Percentiles rank a stretch among this genome's conserved stretches.
Evolutionary conservation across 805 yeast genomes (phyloP).

Genomic region (Candida odintsovae): DNA sequence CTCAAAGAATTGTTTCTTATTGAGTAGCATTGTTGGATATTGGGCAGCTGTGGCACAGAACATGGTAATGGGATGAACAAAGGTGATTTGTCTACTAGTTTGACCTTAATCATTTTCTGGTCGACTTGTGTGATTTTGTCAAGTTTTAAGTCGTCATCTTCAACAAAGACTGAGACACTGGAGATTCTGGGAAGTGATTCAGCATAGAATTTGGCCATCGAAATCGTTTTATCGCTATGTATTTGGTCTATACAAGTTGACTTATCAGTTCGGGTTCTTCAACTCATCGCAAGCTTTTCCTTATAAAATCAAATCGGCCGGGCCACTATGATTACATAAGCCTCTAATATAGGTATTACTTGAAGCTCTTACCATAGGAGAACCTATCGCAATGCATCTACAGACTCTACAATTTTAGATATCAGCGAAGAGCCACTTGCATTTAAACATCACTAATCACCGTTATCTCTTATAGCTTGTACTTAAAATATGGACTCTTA

Average conservation of each 20-base stretch:
- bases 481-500: no score
- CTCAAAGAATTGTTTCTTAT: slow-evolving; percentile 1
- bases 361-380: no score
- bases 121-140: slow-evolving; percentile 2
- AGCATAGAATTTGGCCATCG: neutral
- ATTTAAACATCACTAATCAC: no score
- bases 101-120: neutral
- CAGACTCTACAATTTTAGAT: no score
- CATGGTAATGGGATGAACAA: slow-evolving; percentile 6
- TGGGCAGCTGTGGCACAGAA: slow-evolving; percentile 1
- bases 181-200: slow-evolving; percentile 3
- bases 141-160: neutral
- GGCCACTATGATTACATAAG: no score
- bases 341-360: no score
- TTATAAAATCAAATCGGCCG: no score
- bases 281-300: no score
- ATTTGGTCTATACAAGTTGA: neutral
- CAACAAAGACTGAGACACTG: slow-evolving; percentile 1
- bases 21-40: neutral
- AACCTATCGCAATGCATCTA: no score
- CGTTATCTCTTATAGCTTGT: no score
- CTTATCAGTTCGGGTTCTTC: no score
- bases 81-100: neutral
- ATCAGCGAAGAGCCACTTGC: no score
- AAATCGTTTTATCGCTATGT: neutral